phyloP scores from a whole-genome alignment of 192 early-diverging fungal genomes.

The Helicostylum pulchrum region DNA sequence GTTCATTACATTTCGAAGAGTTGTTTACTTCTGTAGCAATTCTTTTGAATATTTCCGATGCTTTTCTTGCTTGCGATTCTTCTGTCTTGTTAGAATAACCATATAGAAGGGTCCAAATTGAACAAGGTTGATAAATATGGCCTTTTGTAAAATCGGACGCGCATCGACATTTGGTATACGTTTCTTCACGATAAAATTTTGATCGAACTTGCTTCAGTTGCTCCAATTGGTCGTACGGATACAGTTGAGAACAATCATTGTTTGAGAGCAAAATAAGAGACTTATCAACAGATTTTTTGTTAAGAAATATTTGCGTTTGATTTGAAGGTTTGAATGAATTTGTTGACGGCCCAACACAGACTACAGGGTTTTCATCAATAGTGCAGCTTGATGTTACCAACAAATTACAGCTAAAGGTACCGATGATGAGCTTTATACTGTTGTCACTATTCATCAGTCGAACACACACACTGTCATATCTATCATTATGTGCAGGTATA shows the following conservation, averaged over 20 bases:
- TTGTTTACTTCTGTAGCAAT: slow-evolving; percentile 3
- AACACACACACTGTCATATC: slow-evolving; percentile 7
- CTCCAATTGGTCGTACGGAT: slow-evolving; percentile 6
- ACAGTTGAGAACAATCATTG: slow-evolving; percentile 2
- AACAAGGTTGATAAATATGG: slow-evolving; percentile 3
- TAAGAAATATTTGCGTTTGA: background rate
- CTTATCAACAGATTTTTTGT: slow-evolving; percentile 3
- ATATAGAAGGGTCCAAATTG: slow-evolving; percentile 5
- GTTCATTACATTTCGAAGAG: slow-evolving; percentile 7
- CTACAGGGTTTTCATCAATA: background rate
- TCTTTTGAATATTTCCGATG: slow-evolving; percentile 2
- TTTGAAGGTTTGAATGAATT: background rate
- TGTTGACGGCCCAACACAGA: background rate
- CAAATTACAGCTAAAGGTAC: slow-evolving; percentile 1
- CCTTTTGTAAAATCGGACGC: slow-evolving; percentile 8
- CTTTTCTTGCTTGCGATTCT: slow-evolving; percentile 6
- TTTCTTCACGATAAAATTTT: background rate
- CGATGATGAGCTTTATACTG: background rate
- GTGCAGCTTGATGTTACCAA: slow-evolving; percentile 8
- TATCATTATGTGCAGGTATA: background rate
- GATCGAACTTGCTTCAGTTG: slow-evolving; percentile 1
- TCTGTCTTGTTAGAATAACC: background rate
- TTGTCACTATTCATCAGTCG: background rate
- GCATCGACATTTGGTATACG: slow-evolving; percentile 6
- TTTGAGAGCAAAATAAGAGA: slow-evolving; percentile 7